Evolutionary conservation across 2,329 filamentous ascomycete genomes (phyloP), one percentile per base, ranked within the genome.

Genomic region (Leptosphaerulina australis): DNA sequence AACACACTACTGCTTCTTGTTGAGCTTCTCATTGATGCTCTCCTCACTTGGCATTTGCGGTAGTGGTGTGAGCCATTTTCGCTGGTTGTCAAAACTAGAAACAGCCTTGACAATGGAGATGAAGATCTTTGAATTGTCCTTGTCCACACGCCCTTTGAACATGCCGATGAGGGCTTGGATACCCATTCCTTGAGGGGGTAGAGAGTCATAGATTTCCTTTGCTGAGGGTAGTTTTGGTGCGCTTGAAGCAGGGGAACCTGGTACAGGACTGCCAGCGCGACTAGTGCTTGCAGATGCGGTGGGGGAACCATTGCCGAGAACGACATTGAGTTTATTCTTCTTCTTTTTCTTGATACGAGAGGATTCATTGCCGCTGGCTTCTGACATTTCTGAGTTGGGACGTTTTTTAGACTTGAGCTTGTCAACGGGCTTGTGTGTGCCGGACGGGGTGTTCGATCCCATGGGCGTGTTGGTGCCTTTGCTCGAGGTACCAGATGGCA

Each of bases 321-420:
- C 72, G 49, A 77, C 84, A n/a, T 46, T 51, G 60, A 84, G 69
- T 60, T 79, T 82, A 70, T 81, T 82, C 49, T 77, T 86, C 62
- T 82, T 82, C 46, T 77, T 86, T 20, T 64, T 65, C 77, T 90
- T 90, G 75, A 94, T 91, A 59, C 88, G 87, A 18, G 86, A 84
- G 0, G 90, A 93, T 70, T 97, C 93, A 62, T 92, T 95, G 44
- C 91, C 93, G 69, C 91, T 96, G 8, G 91, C 91, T 69, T 97
- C 93, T 2, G 91, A 97, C 24, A 89, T 81, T 58, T 92, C 88
- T 12, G 91, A 96, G 14, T 91, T 91, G 24, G 90, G 83, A 22
- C 93, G 86, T 76, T 97, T 97, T 43, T 93, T 82, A 64, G 82
- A 83, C 46, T 61, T 65, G 44, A 77, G 62, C 12, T 79, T 64